Base-by-base conservation (phyloP, 2,329 filamentous ascomycete species). In the Talaromyces piceae region DNA sequence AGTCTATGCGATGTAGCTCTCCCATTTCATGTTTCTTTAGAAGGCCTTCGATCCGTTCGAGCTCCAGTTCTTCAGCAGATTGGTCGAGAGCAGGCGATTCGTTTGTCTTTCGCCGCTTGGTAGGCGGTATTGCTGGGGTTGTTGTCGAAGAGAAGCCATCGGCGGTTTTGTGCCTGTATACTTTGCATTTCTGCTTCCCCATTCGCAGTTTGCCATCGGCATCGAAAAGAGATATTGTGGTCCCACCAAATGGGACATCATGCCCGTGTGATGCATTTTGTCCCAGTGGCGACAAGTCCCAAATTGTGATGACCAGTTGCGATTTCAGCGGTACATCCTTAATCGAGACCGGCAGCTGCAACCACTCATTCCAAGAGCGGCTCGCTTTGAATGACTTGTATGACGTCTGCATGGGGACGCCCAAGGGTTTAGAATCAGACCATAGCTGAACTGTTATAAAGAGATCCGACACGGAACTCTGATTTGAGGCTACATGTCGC, bases 11-110 rank as follows among this genome's bases (percentile, higher is more conserved):
- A 0, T 88, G 84, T 23, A 98, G 91, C 66, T 98, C 93, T 16
- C 90, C 91, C 86, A 96, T 94, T 65, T 98, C 94, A 64, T 97
- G 93, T 70, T 95, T 95, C 71, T 98, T 98, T 65, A 98, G 87
- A 20, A 97, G 70, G 49, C 83, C 85, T 63, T 97, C 91, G 59
- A 98, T 79, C 16, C 93, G 79, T 61, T 96, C 90, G 55, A 96
- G 78, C 68, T 98, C 93, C 49, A 88, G 83, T 54, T 94, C 83
- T 59, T 85, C 85, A 52, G 87, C 82, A n/a, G 81, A 72, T 0
- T 73, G 66, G 2, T 77, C 72, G 1, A 77, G 69, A 1, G 64
- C 63, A 48, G 70, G 66, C 37, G 70, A 70, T 46, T 73, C 72
- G 4, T 73, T 74, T 37, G 75, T 78, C 51, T 71, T 76, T 2